These are phyloP conservation scores for Neolentinus lepideus DNA, from an alignment of 1,284 basidiomycete genomes.

Conservation along the genomic window DNA sequence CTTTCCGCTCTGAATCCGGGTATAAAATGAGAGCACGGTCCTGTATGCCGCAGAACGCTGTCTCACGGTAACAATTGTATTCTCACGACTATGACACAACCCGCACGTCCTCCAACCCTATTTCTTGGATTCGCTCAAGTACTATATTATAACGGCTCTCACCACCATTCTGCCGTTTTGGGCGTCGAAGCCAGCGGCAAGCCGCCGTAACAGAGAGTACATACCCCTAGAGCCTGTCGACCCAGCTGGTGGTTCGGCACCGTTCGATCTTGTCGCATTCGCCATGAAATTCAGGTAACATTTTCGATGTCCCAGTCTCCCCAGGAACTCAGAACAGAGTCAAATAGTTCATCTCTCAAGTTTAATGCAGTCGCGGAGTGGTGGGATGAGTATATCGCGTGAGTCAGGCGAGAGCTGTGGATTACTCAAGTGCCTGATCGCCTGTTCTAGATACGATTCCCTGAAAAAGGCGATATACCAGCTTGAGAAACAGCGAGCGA, in stretches of 20 bases:
- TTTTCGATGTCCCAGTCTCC: neutral
- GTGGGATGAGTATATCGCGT: conserved; percentile 92
- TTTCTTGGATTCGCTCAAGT: too few species aligned
- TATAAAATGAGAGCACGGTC: too few species aligned
- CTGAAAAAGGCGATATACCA: conserved; percentile 86
- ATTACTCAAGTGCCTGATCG: conserved; percentile 1
- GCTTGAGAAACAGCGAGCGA: conserved; percentile 66
- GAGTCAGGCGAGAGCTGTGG: conserved; percentile 21
- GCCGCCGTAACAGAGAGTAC: neutral
- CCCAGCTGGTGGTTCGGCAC: neutral
- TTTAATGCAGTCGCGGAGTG: conserved; percentile 94
- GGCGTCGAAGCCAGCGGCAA: neutral
- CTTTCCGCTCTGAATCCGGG: too few species aligned
- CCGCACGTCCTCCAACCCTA: too few species aligned
- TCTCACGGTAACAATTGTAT: too few species aligned
- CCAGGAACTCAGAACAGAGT: neutral
- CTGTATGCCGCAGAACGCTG: too few species aligned
- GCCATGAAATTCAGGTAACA: conserved; percentile 56
- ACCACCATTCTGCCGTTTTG: neutral
- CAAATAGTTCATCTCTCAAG: conserved; percentile 66
- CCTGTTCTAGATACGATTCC: conserved; percentile 61
- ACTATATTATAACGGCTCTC: too few species aligned
- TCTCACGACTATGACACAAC: too few species aligned
- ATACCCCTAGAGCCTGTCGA: neutral
- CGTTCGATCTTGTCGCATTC: conserved; percentile 14